A percentile compares a stretch with the other conserved stretches of the same genome.
These are phyloP conservation scores for Lobosporangium transversale DNA, from an alignment of 192 early-diverging fungal species.

Conservation along the genomic window DNA sequence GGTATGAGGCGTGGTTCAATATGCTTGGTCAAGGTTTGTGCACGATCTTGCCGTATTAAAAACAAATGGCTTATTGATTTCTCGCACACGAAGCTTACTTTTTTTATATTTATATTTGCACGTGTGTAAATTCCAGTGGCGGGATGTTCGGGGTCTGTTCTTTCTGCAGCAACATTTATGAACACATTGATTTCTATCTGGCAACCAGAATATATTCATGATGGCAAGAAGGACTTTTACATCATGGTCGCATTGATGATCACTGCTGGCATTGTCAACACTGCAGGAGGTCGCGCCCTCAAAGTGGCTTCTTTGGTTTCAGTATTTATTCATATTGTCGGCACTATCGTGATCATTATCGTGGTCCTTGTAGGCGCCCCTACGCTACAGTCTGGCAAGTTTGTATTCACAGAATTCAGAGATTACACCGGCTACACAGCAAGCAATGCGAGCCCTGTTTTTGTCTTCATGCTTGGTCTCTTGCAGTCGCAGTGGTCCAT, in stretches of 20 bases:
- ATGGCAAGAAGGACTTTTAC: slow-evolving; percentile 42
- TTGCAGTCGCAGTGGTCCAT: slow-evolving; percentile 53
- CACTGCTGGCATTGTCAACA: slow-evolving; percentile 33
- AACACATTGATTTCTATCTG: slow-evolving; percentile 35
- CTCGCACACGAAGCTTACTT: too few species aligned
- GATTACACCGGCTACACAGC: slow-evolving; percentile 50
- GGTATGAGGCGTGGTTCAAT: slow-evolving; percentile 58
- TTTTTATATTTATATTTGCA: too few species aligned
- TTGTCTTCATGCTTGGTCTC: slow-evolving; percentile 55
- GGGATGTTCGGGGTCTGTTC: slow-evolving; percentile 44
- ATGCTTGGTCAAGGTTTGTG: slow-evolving; percentile 52
- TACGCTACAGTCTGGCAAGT: slow-evolving; percentile 25
- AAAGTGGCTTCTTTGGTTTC: slow-evolving; percentile 41
- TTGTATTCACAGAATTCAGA: slow-evolving; percentile 55
- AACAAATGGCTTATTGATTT: too few species aligned
- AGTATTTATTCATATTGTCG: slow-evolving; percentile 39
- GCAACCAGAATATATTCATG: slow-evolving; percentile 13
- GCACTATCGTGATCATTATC: slow-evolving; percentile 37
- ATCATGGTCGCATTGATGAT: slow-evolving; percentile 41
- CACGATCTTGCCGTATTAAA: too few species aligned
- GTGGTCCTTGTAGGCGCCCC: slow-evolving; percentile 39
- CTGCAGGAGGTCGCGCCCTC: slow-evolving; percentile 32
- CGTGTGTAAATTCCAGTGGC: too few species aligned
- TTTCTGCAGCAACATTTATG: slow-evolving; percentile 40
- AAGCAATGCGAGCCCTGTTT: slow-evolving; percentile 31